These are phyloP conservation scores for Capsicum baccatum DNA, from an alignment of 257 asterid genomes.

Conservation along the genomic window DNA sequence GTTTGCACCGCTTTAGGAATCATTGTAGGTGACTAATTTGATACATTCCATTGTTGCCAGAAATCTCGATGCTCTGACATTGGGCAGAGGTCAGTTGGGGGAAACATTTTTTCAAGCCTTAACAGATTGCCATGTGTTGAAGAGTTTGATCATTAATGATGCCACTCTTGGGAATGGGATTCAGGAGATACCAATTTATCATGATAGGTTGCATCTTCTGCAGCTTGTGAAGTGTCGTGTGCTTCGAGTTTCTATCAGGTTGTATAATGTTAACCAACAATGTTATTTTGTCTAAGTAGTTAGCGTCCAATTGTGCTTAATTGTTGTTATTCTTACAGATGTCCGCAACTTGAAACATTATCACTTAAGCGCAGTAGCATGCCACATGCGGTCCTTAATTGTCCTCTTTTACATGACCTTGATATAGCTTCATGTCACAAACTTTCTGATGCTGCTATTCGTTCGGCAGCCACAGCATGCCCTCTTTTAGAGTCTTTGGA, in stretches of 20 bases:
- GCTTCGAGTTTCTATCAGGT: conserved; percentile 88
- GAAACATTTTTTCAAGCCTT: conserved; percentile 78
- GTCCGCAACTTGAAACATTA: conserved; percentile 86
- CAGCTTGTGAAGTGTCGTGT: conserved; percentile 94
- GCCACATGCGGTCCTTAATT: conserved; percentile 91
- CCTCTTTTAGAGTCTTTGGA: conserved; percentile 91
- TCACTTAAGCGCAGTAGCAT: conserved; percentile 96
- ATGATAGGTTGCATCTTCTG: conserved; percentile 75
- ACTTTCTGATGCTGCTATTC: conserved; percentile 97
- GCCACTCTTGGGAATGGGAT: conserved; percentile 90
- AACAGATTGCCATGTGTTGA: conserved; percentile 75
- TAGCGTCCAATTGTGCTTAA: conserved; percentile 30
- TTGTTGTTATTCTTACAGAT: conserved; percentile 53
- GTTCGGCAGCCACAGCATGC: conserved; percentile 91
- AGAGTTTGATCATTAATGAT: conserved; percentile 79
- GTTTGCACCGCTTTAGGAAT: conserved; percentile 18
- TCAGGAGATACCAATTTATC: conserved; percentile 77
- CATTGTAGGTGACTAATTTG: conserved; percentile 33
- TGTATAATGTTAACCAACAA: conserved; percentile 23
- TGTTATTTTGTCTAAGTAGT: not conserved
- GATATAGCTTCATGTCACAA: conserved; percentile 98
- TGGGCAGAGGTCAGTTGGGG: conserved; percentile 93
- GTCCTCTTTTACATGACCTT: conserved; percentile 86
- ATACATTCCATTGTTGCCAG: conserved; percentile 49
- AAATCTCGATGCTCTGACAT: conserved; percentile 82